Conservation (phyloP, 192 early-diverging fungal genomes). For the Irineochytrium annulatum region DNA sequence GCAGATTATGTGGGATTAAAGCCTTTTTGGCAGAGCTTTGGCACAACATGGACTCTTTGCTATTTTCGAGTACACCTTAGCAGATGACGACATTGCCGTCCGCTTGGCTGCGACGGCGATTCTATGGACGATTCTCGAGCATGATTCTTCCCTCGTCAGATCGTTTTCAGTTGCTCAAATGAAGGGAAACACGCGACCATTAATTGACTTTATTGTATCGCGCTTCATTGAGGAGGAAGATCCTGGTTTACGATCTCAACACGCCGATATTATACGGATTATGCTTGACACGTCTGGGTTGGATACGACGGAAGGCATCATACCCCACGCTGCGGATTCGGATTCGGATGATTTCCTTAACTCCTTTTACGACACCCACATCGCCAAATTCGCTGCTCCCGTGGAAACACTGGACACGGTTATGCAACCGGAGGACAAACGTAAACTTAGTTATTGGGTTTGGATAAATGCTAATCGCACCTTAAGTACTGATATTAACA, state of each 20-base stretch:
- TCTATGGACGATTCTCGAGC: slow-evolving; percentile 68
- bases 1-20: not conserved
- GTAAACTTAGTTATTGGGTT: not conserved
- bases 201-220: slow-evolving; percentile 66
- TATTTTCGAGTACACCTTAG: slow-evolving; percentile 68
- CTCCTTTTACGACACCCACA: slow-evolving; percentile 72
- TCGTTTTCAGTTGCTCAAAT: slow-evolving; percentile 63
- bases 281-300: slow-evolving; percentile 65
- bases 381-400: slow-evolving; percentile 58
- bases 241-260: slow-evolving; percentile 63
- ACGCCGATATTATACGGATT: slow-evolving; percentile 67
- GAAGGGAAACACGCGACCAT: slow-evolving; percentile 38
- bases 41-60: slow-evolving; percentile 75
- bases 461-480: not conserved
- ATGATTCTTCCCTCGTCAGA: slow-evolving; percentile 74
- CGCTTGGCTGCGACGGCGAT: slow-evolving; percentile 67
- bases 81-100: slow-evolving; percentile 48
- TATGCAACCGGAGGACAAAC: not conserved
- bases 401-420: slow-evolving; percentile 43
- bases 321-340: slow-evolving; percentile 32
- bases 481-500: slow-evolving; percentile 9
- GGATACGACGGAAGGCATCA: slow-evolving; percentile 26
- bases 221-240: slow-evolving; percentile 61
- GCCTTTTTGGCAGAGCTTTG: slow-evolving; percentile 48
- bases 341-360: slow-evolving; percentile 73